Evolutionary conservation across 768 basidiomycete genomes (phyloP).

Genomic region (Lactarius sp.): DNA sequence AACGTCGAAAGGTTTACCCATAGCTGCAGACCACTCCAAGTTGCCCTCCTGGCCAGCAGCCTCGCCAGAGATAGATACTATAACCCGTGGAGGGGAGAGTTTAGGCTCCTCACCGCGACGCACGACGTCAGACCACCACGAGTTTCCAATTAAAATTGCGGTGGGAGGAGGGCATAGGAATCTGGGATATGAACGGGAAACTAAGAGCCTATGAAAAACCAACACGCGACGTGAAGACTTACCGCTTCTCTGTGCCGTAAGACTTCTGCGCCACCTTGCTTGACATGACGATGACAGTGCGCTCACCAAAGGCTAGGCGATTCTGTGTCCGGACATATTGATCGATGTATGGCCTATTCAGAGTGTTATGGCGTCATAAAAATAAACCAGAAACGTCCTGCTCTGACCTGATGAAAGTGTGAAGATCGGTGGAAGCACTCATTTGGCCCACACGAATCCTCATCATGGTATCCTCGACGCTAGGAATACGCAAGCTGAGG

Average conservation of each 20-base stretch:
- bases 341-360: conserved; percentile 67
- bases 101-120: conserved; percentile 73
- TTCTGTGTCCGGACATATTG: conserved; percentile 83
- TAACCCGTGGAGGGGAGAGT: conserved; percentile 72
- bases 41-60: conserved; percentile 78
- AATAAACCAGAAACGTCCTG: neutral
- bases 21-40: conserved; percentile 82
- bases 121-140: conserved; percentile 86
- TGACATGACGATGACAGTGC: conserved; percentile 96
- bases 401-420: conserved; percentile 72
- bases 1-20: conserved; percentile 80
- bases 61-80: conserved; percentile 90
- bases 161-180: conserved; percentile 94
- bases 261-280: conserved; percentile 96
- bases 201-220: neutral
- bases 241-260: conserved; percentile 95
- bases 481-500: conserved; percentile 55
- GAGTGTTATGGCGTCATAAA: conserved; percentile 15
- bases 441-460: conserved; percentile 53
- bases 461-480: conserved; percentile 56
- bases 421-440: conserved; percentile 65
- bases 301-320: conserved; percentile 85
- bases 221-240: conserved; percentile 26
- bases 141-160: conserved; percentile 88
- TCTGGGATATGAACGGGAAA: conserved; percentile 35